Evolutionary conservation across 2,329 filamentous ascomycete genomes (phyloP).

Genomic region (Davidsoniella virescens): DNA sequence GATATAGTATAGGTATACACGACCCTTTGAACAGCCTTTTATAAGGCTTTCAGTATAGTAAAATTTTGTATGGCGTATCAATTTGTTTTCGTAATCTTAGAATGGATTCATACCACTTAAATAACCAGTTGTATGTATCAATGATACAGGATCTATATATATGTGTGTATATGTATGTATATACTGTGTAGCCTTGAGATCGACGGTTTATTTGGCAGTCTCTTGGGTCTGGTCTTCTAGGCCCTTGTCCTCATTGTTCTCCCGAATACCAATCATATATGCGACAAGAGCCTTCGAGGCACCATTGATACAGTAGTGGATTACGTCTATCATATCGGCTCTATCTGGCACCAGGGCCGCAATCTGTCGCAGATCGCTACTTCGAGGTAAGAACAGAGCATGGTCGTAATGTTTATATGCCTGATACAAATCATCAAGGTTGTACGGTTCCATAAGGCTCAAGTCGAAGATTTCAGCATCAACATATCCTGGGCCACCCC

Average conservation of each 20-base stretch:
- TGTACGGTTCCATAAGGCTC: constrained; percentile 77
- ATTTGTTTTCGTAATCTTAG: too few relatives aligned
- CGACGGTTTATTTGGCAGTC: too few relatives aligned
- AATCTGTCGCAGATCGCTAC: constrained; percentile 66
- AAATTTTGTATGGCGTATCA: too few relatives aligned
- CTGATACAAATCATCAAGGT: constrained; percentile 42
- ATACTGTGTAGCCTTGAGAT: too few relatives aligned
- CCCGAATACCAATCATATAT: constrained; percentile 31
- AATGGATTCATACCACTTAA: too few relatives aligned
- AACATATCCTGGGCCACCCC: constrained; percentile 41
- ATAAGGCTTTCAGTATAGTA: too few relatives aligned
- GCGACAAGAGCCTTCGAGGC: constrained; percentile 70
- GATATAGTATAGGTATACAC: constrained; percentile 7
- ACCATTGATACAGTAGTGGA: constrained; percentile 84
- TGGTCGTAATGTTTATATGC: constrained; percentile 44
- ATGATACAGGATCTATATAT: too few relatives aligned
- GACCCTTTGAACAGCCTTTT: too few relatives aligned
- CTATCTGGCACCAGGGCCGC: constrained; percentile 34
- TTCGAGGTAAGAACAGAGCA: constrained; percentile 73
- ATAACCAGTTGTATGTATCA: too few relatives aligned
- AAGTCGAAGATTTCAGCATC: constrained; percentile 63
- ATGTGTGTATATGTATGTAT: too few relatives aligned
- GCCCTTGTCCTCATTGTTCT: neutral
- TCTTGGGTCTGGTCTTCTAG: too few relatives aligned
- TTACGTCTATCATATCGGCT: constrained; percentile 48